A percentile compares a stretch with the other conserved stretches of the same genome.
phyloP scores from a whole-genome alignment of 2,329 filamentous ascomycete species.

The Colletotrichum sp. region DNA sequence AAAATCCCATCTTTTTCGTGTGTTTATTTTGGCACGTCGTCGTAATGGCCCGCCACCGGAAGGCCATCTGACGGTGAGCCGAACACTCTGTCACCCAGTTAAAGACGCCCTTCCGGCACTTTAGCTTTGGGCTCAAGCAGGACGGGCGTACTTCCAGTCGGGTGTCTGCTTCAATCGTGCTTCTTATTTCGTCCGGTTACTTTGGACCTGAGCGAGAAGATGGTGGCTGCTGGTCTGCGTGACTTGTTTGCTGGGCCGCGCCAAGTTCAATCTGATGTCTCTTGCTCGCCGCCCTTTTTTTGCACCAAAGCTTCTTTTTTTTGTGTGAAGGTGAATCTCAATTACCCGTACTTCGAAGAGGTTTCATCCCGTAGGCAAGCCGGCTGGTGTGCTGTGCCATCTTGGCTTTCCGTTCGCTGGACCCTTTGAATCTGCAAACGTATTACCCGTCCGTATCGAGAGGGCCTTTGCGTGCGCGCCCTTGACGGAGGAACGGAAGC shows the following conservation, averaged over 20 bases:
- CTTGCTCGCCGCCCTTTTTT: background rate
- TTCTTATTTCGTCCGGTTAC: slow-evolving; percentile 13
- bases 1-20: slow-evolving; percentile 8
- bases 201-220: background rate
- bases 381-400: background rate
- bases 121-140: slow-evolving; percentile 13
- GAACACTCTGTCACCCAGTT: slow-evolving; percentile 11
- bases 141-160: slow-evolving; percentile 11
- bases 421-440: slow-evolving; percentile 10
- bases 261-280: background rate
- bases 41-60: slow-evolving; percentile 22
- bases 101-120: background rate
- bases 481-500: background rate
- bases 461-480: background rate
- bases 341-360: background rate
- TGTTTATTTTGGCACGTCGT: slow-evolving; percentile 12
- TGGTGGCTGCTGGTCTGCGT: background rate
- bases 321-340: background rate
- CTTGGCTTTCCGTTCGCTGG: background rate
- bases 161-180: slow-evolving; percentile 5
- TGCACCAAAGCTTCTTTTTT: background rate
- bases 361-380: slow-evolving; percentile 18
- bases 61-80: slow-evolving; percentile 21
- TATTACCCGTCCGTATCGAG: background rate
- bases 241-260: background rate